Evolutionary conservation across 345 rosid genomes (phyloP).

Genomic region (Isatis tinctoria): DNA sequence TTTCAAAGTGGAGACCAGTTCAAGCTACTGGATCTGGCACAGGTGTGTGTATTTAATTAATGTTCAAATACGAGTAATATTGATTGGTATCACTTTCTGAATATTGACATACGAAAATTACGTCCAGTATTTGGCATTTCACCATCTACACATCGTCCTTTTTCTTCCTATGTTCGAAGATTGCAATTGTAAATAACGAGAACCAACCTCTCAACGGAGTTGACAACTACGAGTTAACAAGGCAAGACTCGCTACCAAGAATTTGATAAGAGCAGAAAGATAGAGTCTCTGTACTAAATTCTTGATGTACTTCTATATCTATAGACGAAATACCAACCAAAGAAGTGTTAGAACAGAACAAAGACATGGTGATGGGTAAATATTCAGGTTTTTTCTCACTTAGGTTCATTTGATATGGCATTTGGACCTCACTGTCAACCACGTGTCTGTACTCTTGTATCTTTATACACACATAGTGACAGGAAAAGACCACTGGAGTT

Average conservation of each 20-base stretch:
- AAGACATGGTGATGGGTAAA: slow-evolving; percentile 20
- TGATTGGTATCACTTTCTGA: not conserved
- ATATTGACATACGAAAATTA: not conserved
- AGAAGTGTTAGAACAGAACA: slow-evolving; percentile 25
- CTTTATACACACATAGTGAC: slow-evolving; percentile 17
- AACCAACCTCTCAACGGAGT: slow-evolving; percentile 27
- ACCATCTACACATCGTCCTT: slow-evolving; percentile 79
- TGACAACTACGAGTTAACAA: slow-evolving; percentile 51
- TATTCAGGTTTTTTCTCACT: slow-evolving; percentile 1
- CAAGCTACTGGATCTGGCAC: slow-evolving; percentile 99
- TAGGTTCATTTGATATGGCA: slow-evolving; percentile 2
- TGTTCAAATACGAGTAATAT: not conserved
- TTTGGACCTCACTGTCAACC: not conserved
- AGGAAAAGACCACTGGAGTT: slow-evolving; percentile 7
- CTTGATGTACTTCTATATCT: not conserved
- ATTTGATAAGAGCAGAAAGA: slow-evolving; percentile 23
- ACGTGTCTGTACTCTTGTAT: slow-evolving; percentile 18
- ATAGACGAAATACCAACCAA: slow-evolving; percentile 16
- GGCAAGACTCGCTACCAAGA: slow-evolving; percentile 58
- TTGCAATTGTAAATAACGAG: slow-evolving; percentile 29
- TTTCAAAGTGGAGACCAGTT: slow-evolving; percentile 74
- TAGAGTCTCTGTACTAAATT: slow-evolving; percentile 13
- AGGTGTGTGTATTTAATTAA: slow-evolving; percentile 40
- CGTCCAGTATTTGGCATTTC: slow-evolving; percentile 80
- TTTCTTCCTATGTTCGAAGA: slow-evolving; percentile 95